Evolutionary conservation across 2,329 filamentous ascomycete species (phyloP).

Genomic region (Fusarium pseudonygamai): DNA sequence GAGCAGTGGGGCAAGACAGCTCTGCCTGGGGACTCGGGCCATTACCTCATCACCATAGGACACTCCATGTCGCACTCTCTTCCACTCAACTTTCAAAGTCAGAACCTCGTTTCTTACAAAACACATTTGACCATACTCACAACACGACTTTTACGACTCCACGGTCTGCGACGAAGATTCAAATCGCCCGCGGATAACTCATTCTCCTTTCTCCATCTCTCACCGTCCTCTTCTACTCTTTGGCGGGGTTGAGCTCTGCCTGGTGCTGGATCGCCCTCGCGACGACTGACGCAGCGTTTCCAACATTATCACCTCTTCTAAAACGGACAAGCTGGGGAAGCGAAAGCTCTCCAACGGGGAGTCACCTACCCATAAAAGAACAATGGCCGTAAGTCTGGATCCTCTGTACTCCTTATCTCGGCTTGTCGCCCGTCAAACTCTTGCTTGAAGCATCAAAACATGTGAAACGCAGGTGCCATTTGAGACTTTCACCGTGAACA

Average conservation of each 20-base stretch:
- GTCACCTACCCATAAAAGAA: conserved; percentile 65
- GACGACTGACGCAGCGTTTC: conserved; percentile 36
- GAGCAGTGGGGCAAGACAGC: conserved; percentile 24
- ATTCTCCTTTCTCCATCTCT: background rate
- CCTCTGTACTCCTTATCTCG: background rate
- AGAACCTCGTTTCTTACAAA: conserved; percentile 28
- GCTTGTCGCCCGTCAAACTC: background rate
- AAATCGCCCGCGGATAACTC: conserved; percentile 20
- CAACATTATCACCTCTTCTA: conserved; percentile 49
- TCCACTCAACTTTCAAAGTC: conserved; percentile 18
- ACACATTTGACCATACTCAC: conserved; percentile 19
- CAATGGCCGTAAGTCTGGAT: conserved; percentile 65
- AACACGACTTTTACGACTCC: conserved; percentile 3
- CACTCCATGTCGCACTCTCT: conserved; percentile 28
- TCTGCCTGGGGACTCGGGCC: conserved; percentile 22
- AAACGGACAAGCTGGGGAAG: conserved; percentile 69
- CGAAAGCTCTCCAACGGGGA: conserved; percentile 72
- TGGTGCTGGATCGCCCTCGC: conserved; percentile 46
- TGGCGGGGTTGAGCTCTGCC: conserved; percentile 52
- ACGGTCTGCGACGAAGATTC: conserved; percentile 25
- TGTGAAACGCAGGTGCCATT: conserved; percentile 1
- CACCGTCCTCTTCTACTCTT: conserved; percentile 26
- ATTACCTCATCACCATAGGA: conserved; percentile 44
- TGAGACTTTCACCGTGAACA: background rate
- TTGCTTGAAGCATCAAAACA: background rate